phyloP scores from a whole-genome alignment of 73 alveolate genomes.

The Stentor roeselii region DNA sequence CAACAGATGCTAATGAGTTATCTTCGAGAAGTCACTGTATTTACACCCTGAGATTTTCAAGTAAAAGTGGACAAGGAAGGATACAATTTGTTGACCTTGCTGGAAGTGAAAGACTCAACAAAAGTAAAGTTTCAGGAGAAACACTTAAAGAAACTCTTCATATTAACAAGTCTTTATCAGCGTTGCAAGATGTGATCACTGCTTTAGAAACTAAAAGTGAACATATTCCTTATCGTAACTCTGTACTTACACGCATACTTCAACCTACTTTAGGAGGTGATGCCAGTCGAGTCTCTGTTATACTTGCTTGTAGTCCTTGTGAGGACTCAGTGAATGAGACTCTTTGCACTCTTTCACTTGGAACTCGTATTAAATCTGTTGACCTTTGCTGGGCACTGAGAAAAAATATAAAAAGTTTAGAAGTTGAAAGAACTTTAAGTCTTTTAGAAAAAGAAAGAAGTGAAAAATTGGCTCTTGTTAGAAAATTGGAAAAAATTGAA shows the following conservation, averaged over 20 bases:
- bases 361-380: too few species aligned
- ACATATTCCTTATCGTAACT: constrained; percentile 61
- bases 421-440: not conserved
- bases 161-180: constrained; percentile 49
- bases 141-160: constrained; percentile 57
- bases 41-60: constrained; percentile 54
- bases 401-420: not conserved
- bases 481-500: not conserved
- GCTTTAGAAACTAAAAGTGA: constrained; percentile 55
- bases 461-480: not conserved
- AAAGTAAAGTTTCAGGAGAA: constrained; percentile 58
- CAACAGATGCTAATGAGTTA: constrained; percentile 67
- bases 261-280: too few species aligned
- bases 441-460: not conserved
- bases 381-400: too few species aligned
- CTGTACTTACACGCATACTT: constrained; percentile 52
- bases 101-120: constrained; percentile 83
- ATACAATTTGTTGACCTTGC: constrained; percentile 86
- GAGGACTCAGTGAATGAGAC: too few species aligned
- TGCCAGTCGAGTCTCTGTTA: too few species aligned
- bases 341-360: too few species aligned
- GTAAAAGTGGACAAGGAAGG: constrained; percentile 58
- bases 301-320: too few species aligned
- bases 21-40: constrained; percentile 74
- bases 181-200: constrained; percentile 48